Evolutionary conservation across 192 early-diverging fungal species (phyloP), one percentile per base, ranked within the genome.

Genomic region (Jimgerdemannia flammicorona): DNA sequence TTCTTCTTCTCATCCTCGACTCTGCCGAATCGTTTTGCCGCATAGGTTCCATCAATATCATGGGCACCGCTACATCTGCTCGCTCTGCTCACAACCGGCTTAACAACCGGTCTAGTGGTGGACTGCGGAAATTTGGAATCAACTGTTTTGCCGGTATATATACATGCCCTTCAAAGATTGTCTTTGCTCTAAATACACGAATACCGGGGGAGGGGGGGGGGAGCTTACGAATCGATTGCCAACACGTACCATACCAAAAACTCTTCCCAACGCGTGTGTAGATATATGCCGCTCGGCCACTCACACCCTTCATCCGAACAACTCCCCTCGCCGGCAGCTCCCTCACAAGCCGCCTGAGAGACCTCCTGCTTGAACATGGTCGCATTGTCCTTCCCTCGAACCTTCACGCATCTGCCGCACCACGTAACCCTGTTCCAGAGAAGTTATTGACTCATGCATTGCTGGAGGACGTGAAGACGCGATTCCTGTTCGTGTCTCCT

Each of bases 91-190:
- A 92, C 93, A 3, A 89, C 90, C 11, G 96, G 96, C 6, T 76
- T 80, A 17, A 87, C 88, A 7, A 90, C 89, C 4, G 96, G 96
- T 2, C 80, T 98, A 70, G 95, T 98, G 1, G 84, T 98, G 19
- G 95, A 98, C 79, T 92, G 91, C 75, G 96, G 95, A 0, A 86
- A 94, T 74, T 78, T 94, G 18, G 89, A 90, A 64, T 90, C 92
- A 6, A 88, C 89, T 4, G 93, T 93, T 3, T 72, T 93, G 64
- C 95, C 95, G 43, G 95, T 97, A 85, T 71, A 84, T 18, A 18
- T 20, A 64, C 43, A 49, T 59, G 64, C 71, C 18, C 20, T 20
- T 69, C 10, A 74, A n/a, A 19, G 14, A n/a, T 18, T 14, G 14
- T 65, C 64, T 18, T 19, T 65, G 29, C 29, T 29, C 29, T 29